Percentiles rank a stretch among this genome's conserved stretches.
phyloP scores from a whole-genome alignment of 2,329 filamentous ascomycete species.

The Penicillium palitans region DNA sequence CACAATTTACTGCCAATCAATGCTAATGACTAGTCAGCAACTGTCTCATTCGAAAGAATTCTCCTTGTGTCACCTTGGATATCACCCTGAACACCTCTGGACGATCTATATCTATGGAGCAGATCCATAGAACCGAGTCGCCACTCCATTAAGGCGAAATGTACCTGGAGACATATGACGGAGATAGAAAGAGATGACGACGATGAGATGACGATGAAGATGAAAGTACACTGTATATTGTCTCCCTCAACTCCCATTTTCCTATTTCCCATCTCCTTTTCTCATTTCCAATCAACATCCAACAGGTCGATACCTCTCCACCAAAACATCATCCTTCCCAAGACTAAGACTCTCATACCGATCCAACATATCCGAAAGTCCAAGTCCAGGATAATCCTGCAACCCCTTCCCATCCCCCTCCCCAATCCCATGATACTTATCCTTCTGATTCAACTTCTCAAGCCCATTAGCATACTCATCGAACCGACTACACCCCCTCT shows the following conservation, averaged over 20 bases:
- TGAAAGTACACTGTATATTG: not conserved
- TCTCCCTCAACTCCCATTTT: not conserved
- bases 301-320: constrained; percentile 20
- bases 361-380: constrained; percentile 41
- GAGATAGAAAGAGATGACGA: not conserved
- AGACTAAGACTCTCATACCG: constrained; percentile 41
- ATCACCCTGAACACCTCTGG: not conserved
- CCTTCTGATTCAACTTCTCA: constrained; percentile 36
- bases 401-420: constrained; percentile 15
- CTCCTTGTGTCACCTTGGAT: not conserved
- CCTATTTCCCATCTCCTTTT: too few species aligned
- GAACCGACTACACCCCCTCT: constrained; percentile 21
- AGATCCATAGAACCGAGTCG: not conserved
- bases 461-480: constrained; percentile 38
- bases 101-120: not conserved
- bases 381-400: constrained; percentile 30
- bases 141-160: not conserved
- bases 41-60: not conserved
- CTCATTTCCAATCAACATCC: constrained; percentile 3
- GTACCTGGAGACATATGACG: not conserved
- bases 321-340: constrained; percentile 35
- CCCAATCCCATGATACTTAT: constrained; percentile 32
- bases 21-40: not conserved
- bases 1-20: not conserved
- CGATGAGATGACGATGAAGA: not conserved